These are phyloP conservation scores for Alternaria brassicae DNA, from an alignment of 2,329 filamentous ascomycete species.

Conservation along the genomic window DNA sequence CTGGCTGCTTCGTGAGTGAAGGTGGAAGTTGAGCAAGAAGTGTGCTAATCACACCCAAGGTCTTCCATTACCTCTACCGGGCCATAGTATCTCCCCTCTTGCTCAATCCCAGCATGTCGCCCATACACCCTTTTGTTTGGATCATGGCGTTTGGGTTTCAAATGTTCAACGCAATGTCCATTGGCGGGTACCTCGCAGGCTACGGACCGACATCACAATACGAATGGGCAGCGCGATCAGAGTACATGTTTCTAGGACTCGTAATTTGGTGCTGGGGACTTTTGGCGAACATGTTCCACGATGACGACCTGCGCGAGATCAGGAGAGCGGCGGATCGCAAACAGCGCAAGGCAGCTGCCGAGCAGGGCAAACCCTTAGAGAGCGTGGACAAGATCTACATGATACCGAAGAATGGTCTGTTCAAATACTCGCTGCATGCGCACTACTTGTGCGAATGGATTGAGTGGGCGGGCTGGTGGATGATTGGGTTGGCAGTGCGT, in stretches of 20 bases:
- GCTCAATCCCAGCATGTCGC: constrained; percentile 87
- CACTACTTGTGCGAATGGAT: constrained; percentile 98
- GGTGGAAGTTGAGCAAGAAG: neutral
- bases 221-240: constrained; percentile 58
- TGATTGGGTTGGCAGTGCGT: constrained; percentile 72
- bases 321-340: constrained; percentile 71
- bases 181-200: constrained; percentile 82
- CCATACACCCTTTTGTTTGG: constrained; percentile 77
- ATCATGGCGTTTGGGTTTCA: constrained; percentile 74
- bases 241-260: constrained; percentile 67
- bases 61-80: constrained; percentile 90
- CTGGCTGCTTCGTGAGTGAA: constrained; percentile 65
- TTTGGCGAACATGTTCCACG: constrained; percentile 83
- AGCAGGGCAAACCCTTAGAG: constrained; percentile 55
- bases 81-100: constrained; percentile 82
- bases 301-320: constrained; percentile 88
- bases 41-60: constrained; percentile 49
- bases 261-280: constrained; percentile 79
- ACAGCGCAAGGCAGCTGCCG: constrained; percentile 59
- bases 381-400: constrained; percentile 82
- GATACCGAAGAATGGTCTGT: constrained; percentile 83
- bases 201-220: constrained; percentile 72
- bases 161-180: constrained; percentile 75
- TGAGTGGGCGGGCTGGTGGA: constrained; percentile 90
- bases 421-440: constrained; percentile 82